Evolutionary conservation across 345 rosid species (phyloP).

Genomic region (Cardamine resedifolia): DNA sequence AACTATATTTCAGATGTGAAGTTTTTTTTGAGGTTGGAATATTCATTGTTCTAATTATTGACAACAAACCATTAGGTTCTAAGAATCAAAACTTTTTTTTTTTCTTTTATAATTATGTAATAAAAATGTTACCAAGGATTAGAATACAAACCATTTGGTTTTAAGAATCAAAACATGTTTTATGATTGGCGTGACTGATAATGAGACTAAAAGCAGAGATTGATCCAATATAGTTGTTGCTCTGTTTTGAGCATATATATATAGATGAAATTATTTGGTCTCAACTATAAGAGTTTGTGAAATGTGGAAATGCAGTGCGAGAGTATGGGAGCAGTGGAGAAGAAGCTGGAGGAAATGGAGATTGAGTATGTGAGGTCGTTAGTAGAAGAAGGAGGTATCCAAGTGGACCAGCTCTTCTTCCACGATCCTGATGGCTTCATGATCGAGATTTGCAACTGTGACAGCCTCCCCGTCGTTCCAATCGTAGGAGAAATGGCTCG

Average conservation of each 20-base stretch:
- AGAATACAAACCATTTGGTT: neutral
- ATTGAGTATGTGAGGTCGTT: constrained; percentile 46
- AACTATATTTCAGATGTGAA: neutral
- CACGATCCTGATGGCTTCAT: constrained; percentile 84
- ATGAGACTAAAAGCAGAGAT: neutral
- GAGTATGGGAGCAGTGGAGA: constrained; percentile 68
- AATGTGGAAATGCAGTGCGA: constrained; percentile 49
- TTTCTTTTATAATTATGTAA: neutral
- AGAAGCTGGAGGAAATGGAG: constrained; percentile 59
- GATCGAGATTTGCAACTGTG: constrained; percentile 85
- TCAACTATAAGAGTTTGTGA: neutral
- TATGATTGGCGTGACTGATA: neutral
- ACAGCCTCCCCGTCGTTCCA: constrained; percentile 64
- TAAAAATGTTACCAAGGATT: neutral
- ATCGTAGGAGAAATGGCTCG: constrained; percentile 41
- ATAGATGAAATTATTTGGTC: too few species aligned
- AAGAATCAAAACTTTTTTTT: neutral
- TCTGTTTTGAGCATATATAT: constrained; percentile 29
- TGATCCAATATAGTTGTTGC: neutral
- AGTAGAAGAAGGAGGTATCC: constrained; percentile 74
- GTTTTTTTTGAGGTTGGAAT: neutral
- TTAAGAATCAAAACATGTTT: neutral
- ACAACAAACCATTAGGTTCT: neutral
- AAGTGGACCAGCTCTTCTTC: constrained; percentile 75
- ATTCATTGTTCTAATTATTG: neutral